Conservation (phyloP, 1,284 basidiomycete genomes). For the Waitea zeae region DNA sequence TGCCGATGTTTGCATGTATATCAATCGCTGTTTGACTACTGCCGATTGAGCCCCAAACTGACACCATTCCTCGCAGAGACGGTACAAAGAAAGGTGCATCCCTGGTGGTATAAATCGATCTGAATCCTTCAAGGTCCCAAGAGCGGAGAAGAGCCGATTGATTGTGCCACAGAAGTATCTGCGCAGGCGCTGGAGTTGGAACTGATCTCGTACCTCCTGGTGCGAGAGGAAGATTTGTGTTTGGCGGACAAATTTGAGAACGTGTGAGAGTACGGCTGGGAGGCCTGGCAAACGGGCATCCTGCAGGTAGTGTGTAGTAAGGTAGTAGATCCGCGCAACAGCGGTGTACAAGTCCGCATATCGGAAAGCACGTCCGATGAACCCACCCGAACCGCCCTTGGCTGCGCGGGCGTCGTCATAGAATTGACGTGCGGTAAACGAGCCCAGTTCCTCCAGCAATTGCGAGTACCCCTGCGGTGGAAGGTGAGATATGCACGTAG, state of each 20-base stretch:
- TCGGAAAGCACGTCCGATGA: constrained; percentile 40
- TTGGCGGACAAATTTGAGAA: constrained; percentile 76
- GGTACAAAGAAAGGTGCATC: constrained; percentile 68
- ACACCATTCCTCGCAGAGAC: constrained; percentile 90
- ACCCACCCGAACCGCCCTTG: constrained; percentile 25
- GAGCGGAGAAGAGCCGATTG: constrained; percentile 69
- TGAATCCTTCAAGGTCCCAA: constrained; percentile 54
- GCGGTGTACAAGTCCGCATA: constrained; percentile 78
- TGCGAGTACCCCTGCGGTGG: constrained; percentile 64
- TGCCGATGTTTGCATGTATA: constrained; percentile 58
- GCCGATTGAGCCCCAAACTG: constrained; percentile 69
- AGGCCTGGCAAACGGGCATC: constrained; percentile 54
- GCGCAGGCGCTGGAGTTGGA: constrained; percentile 67
- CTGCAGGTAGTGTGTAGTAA: constrained; percentile 68
- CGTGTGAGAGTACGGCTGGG: constrained; percentile 58
- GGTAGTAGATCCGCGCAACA: constrained; percentile 78
- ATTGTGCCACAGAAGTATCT: constrained; percentile 84
- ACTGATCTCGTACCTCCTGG: constrained; percentile 59
- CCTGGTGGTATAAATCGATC: constrained; percentile 67
- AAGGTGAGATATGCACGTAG: constrained; percentile 78
- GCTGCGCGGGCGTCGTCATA: constrained; percentile 50
- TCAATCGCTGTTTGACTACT: constrained; percentile 53
- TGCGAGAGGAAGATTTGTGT: constrained; percentile 66
- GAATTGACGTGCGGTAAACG: constrained; percentile 66
- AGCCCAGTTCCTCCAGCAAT: constrained; percentile 70